A percentile compares a stretch with the other conserved stretches of the same genome.
These are phyloP conservation scores for Phialocephala sp. DNA, from an alignment of 2,329 filamentous ascomycete species.

Conservation along the genomic window DNA sequence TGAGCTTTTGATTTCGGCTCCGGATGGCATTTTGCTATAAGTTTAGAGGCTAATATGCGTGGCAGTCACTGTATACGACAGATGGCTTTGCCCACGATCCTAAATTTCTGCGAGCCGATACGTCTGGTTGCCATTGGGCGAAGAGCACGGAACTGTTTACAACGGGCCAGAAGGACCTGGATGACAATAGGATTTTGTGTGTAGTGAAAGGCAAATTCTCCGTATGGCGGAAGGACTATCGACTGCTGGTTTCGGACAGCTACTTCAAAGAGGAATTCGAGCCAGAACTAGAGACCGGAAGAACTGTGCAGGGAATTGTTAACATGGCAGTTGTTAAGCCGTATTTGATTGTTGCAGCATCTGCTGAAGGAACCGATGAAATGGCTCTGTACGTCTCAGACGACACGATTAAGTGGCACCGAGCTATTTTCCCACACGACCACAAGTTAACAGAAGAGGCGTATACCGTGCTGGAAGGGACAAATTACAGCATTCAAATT, in stretches of 20 bases:
- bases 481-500: constrained; percentile 96
- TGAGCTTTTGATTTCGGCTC: constrained; percentile 17
- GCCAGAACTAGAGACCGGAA: constrained; percentile 74
- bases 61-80: constrained; percentile 71
- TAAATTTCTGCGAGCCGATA: constrained; percentile 69
- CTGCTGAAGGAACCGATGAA: constrained; percentile 81
- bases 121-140: constrained; percentile 86
- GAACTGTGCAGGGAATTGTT: constrained; percentile 78
- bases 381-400: constrained; percentile 90
- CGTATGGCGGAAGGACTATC: constrained; percentile 73
- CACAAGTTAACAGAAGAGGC: constrained; percentile 83
- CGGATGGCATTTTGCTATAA: no score
- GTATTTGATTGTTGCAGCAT: constrained; percentile 83
- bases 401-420: constrained; percentile 86
- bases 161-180: constrained; percentile 67
- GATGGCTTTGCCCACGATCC: constrained; percentile 79
- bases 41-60: constrained; percentile 14
- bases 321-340: constrained; percentile 85
- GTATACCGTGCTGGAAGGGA: constrained; percentile 94
- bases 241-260: constrained; percentile 80
- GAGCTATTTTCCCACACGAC: constrained; percentile 83
- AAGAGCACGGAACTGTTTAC: constrained; percentile 76
- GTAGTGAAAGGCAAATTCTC: constrained; percentile 77
- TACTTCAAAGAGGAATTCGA: constrained; percentile 81
- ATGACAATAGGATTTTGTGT: constrained; percentile 78